Percentiles rank a stretch among this genome's conserved stretches.
phyloP scores from a whole-genome alignment of 2,329 filamentous ascomycete genomes.

The Aspergillus persii region DNA sequence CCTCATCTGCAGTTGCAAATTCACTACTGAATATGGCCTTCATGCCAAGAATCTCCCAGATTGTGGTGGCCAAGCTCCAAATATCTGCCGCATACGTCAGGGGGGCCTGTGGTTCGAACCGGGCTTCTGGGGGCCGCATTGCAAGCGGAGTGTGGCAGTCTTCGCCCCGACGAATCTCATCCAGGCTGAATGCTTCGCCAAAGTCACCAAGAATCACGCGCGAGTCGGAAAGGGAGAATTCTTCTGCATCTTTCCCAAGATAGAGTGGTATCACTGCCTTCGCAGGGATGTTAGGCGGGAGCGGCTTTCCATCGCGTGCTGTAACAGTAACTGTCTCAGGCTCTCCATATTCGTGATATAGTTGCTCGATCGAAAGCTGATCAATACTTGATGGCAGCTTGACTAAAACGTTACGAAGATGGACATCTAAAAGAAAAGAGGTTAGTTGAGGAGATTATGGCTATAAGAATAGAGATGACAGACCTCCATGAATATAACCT shows the following conservation, averaged over 20 bases:
- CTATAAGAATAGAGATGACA: constrained; percentile 6
- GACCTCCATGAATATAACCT: constrained; percentile 30
- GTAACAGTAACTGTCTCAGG: constrained; percentile 28
- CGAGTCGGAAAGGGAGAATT: constrained; percentile 28
- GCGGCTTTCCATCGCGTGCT: constrained; percentile 19
- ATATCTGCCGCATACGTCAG: constrained; percentile 27
- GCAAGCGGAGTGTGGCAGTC: constrained; percentile 22
- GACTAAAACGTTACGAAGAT: constrained; percentile 27
- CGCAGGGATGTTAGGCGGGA: constrained; percentile 26
- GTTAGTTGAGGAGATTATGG: not conserved
- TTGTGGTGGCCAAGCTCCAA: constrained; percentile 25
- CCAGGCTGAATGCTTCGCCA: constrained; percentile 18
- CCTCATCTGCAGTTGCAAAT: constrained; percentile 14
- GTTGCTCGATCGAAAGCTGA: constrained; percentile 29
- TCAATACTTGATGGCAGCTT: constrained; percentile 26
- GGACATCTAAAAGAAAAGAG: constrained; percentile 23
- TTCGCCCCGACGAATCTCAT: constrained; percentile 20
- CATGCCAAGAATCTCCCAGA: constrained; percentile 30
- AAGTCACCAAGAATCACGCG: constrained; percentile 34
- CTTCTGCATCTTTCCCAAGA: constrained; percentile 29
- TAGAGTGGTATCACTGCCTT: constrained; percentile 26
- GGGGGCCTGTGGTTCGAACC: constrained; percentile 9
- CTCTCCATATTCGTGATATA: constrained; percentile 31
- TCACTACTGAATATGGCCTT: constrained; percentile 22
- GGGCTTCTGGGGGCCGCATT: constrained; percentile 15